Base-by-base conservation (phyloP, 2,329 filamentous ascomycete genomes). In the Fusarium tupiense region DNA sequence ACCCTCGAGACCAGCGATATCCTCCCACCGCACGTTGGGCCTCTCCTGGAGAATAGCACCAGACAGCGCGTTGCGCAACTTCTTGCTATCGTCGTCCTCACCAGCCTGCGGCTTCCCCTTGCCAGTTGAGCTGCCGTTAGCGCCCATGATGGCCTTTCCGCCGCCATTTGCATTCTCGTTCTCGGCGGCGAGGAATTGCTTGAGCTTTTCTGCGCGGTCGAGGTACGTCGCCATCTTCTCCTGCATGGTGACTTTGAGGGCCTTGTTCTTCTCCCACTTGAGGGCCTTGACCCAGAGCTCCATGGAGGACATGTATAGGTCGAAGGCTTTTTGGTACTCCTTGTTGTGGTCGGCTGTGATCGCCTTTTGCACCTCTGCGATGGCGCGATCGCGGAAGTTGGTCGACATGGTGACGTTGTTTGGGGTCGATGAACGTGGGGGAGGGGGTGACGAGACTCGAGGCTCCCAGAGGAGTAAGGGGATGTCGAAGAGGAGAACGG, bases 181-280 rank as follows among this genome's bases (percentile, higher is more conserved):
- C 74, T 96, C 93, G 62, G 90, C 88, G 75, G 95, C 92, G 46
- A 99, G 86, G 82, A 98, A 96, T 64, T 92, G 91, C 85, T 99
- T 99, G 74, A 99, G 90, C 87, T 98, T 98, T 87, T 99, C 96
- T 74, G 96, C 96, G 72, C 96, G 94, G 85, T 98, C 96, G 93
- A 99, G 98, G 88, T 99, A 99, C 82, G 98, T 96, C 78, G 89
- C 93, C 26, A 95, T 95, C 87, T 98, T 98, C 78, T 93, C 91
- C 77, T 96, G 93, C 83, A 99, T 98, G 90, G 98, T 97, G 82
- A 97, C 95, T 87, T 98, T 98, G 74, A 94, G 95, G 79, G 95
- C 96, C 73, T 93, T 91, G 86, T 98, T 98, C 90, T 98, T 99
- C 87, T 99, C 96, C 96, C 96, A 99, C 88, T 99, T 99, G 69